Conservation (phyloP, 2,329 filamentous ascomycete genomes). For the Metarhizium rileyi region DNA sequence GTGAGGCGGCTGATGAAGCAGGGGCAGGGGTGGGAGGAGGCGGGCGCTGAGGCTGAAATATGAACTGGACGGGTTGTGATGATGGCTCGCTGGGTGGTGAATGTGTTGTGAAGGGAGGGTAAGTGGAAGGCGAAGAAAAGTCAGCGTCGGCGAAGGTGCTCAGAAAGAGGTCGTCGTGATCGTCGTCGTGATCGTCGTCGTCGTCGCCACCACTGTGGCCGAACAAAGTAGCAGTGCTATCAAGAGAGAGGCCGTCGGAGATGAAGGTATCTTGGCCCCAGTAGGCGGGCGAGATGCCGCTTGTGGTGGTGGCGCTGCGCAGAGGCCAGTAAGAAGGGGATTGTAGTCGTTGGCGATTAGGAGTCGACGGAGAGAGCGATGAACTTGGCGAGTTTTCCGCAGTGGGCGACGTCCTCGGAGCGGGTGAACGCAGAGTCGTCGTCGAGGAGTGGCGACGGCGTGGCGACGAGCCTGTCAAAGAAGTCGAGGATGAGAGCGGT, state of each 20-base stretch:
- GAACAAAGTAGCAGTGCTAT: background rate
- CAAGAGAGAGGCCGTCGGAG: background rate
- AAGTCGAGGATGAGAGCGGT: slow-evolving; percentile 7
- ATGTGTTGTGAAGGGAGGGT: slow-evolving; percentile 18
- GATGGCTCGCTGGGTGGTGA: background rate
- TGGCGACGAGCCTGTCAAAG: slow-evolving; percentile 10
- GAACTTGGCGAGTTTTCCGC: background rate
- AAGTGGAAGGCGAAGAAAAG: slow-evolving; percentile 27
- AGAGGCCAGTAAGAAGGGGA: background rate
- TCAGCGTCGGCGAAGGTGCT: slow-evolving; percentile 17
- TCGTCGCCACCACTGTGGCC: background rate
- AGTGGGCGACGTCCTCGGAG: background rate
- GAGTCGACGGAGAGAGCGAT: background rate
- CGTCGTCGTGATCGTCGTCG: background rate
- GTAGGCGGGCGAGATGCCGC: slow-evolving; percentile 1
- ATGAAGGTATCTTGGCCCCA: slow-evolving; percentile 9
- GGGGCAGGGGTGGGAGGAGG: background rate
- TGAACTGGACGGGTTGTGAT: slow-evolving; percentile 4
- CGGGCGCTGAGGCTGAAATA: slow-evolving; percentile 5
- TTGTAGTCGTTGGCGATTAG: background rate
- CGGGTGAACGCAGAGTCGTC: background rate
- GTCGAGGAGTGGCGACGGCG: slow-evolving; percentile 6
- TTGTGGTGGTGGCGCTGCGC: background rate
- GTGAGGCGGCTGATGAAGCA: slow-evolving; percentile 8
- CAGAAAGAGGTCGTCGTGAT: slow-evolving; percentile 16